These are phyloP conservation scores for Vanderwaltozyma polyspora DNA, from an alignment of 805 yeast genomes.

Conservation along the genomic window DNA sequence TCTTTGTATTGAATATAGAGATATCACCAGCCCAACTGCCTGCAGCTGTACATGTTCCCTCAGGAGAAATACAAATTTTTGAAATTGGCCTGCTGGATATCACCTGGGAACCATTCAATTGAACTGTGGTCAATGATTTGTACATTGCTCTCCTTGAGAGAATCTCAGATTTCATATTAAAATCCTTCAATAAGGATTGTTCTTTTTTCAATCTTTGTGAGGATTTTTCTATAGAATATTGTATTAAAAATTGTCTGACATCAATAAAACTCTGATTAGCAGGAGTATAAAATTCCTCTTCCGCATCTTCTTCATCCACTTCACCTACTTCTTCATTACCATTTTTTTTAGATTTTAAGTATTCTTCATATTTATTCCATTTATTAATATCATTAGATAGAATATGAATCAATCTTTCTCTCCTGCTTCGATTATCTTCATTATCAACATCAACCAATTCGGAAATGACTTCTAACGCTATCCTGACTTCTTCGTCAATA, in stretches of 20 bases:
- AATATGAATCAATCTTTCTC: conserved; percentile 45
- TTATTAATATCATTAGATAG: conserved; percentile 28
- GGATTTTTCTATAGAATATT: conserved; percentile 40
- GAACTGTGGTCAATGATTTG: conserved; percentile 26
- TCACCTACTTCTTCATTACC: conserved; percentile 5
- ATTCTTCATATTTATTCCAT: conserved; percentile 7
- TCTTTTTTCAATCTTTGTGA: conserved; percentile 31
- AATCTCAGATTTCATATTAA: conserved; percentile 34
- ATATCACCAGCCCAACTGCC: conserved; percentile 83
- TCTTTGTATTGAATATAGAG: conserved; percentile 34
- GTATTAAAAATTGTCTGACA: conserved; percentile 42
- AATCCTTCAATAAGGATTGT: conserved; percentile 17
- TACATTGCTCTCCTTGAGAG: conserved; percentile 36
- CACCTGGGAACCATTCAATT: conserved; percentile 56
- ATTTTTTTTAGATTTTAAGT: not conserved
- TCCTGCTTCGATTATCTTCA: conserved; percentile 50
- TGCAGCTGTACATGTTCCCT: conserved; percentile 34
- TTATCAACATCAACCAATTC: conserved; percentile 48
- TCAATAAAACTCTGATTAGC: conserved; percentile 45
- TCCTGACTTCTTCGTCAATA: conserved; percentile 51
- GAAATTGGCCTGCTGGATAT: conserved; percentile 64
- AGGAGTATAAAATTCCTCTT: conserved; percentile 80
- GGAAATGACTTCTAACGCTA: conserved; percentile 35
- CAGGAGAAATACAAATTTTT: conserved; percentile 35
- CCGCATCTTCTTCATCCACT: conserved; percentile 21